Evolutionary conservation across 441 rosid species (phyloP), one percentile per base, ranked within the genome.

Genomic region (Capsella rubella): DNA sequence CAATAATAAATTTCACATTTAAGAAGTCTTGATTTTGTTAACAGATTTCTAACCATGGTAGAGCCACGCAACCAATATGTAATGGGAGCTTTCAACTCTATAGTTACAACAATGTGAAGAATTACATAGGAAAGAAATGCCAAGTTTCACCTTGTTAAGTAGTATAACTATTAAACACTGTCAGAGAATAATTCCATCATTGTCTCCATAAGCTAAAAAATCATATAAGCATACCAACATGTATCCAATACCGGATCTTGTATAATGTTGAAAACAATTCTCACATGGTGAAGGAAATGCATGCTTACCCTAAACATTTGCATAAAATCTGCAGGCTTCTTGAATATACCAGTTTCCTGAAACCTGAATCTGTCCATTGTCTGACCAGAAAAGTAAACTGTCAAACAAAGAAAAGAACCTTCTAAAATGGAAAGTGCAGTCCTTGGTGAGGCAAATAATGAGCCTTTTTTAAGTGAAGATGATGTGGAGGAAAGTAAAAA

Each of bases 341-440:
- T 95, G 79, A 95, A 95, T 55, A 89, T 82, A 73, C 97, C 90
- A 76, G 87, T 85, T 82, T 93, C 98, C 4, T 87, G 81, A 78
- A 84, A 85, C 80, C 99, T 89, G 80, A 93, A 81, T 77, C 97
- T 89, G 83, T 96, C 99, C 99, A 96, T 93, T 55, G 96, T 91
- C 99, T 93, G 89, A 72, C 11, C 16, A 61, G 40, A 67, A 72
- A 73, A 68, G 34, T 34, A 72, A 67, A 54, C 59, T 72, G 78
- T 78, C 64, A 77, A 53, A 28, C 64, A 28, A 45, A 77, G 39
- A 45, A 43, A 53, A 28, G 2, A 64, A 66, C 32, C 70, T 66
- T 53, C 53, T 7, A 47, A 18, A 72, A 66, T 35, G 34, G 29
- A 71, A 64, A 77, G 27, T 31, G 13, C 5, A 60, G 70, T 29